Evolutionary conservation across 2,329 filamentous ascomycete species (phyloP).

Genomic region (Penicillium hesseltinei): DNA sequence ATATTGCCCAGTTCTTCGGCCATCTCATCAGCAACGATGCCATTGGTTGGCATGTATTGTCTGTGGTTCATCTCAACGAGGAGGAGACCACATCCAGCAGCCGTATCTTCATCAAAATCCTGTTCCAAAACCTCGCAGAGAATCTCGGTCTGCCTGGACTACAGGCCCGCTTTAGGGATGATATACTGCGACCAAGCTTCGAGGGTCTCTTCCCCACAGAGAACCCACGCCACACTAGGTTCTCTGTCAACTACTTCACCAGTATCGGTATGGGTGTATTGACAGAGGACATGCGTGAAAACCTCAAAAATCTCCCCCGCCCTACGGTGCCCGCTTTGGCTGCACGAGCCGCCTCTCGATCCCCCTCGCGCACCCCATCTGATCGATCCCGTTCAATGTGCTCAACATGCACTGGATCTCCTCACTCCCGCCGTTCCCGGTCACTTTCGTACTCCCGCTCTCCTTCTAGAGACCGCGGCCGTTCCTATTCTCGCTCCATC

Average conservation of each 20-base stretch:
- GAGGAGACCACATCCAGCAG: constrained; percentile 95
- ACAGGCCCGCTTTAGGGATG: constrained; percentile 72
- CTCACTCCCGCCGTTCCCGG: constrained; percentile 45
- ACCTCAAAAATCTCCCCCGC: constrained; percentile 84
- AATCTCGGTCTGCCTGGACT: constrained; percentile 81
- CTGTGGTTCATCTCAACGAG: constrained; percentile 84
- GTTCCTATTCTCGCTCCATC: constrained; percentile 34
- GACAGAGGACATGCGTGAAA: constrained; percentile 92
- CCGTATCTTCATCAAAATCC: constrained; percentile 97
- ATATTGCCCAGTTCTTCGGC: constrained; percentile 92
- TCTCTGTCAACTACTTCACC: constrained; percentile 99
- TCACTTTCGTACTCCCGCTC: constrained; percentile 42
- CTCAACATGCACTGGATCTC: constrained; percentile 25
- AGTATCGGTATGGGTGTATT: constrained; percentile 93
- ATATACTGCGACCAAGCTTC: constrained; percentile 72
- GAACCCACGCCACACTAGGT: constrained; percentile 84
- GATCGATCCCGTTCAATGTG: constrained; percentile 37
- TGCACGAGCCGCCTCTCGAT: constrained; percentile 51
- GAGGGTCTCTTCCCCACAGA: constrained; percentile 87
- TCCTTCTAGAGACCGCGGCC: constrained; percentile 32
- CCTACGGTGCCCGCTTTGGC: constrained; percentile 70
- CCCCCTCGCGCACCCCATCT: constrained; percentile 62
- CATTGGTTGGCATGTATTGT: constrained; percentile 87
- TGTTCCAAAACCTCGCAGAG: constrained; percentile 89
- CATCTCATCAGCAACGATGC: constrained; percentile 85